Evolutionary conservation across 1,139 yeast genomes (phyloP).

Genomic region (Sugiyamaella castrensis): DNA sequence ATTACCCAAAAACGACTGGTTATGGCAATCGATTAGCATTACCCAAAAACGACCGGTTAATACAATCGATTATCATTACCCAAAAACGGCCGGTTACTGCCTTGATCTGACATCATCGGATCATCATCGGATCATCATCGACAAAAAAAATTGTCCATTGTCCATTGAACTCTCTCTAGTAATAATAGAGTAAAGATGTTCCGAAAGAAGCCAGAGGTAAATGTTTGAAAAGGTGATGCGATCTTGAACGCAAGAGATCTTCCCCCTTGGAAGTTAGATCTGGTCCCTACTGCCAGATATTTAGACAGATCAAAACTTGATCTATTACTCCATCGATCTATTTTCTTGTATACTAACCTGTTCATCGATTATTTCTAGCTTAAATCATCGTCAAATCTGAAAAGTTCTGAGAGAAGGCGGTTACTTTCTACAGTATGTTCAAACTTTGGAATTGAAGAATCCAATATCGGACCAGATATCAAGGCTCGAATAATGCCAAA

Average conservation of each 20-base stretch:
- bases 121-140: too few relatives aligned
- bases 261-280: too few relatives aligned
- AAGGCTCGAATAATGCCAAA: slow-evolving; percentile 56
- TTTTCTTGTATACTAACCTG: background rate
- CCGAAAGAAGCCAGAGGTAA: slow-evolving; percentile 53
- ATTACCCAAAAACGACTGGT: too few relatives aligned
- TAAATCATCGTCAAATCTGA: slow-evolving; percentile 74
- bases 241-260: too few relatives aligned
- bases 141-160: background rate
- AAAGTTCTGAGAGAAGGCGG: slow-evolving; percentile 75
- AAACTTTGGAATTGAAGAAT: slow-evolving; percentile 47
- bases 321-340: too few relatives aligned
- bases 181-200: slow-evolving; percentile 45
- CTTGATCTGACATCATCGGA: too few relatives aligned
- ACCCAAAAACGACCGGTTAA: too few relatives aligned
- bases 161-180: background rate
- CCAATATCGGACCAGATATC: slow-evolving; percentile 45
- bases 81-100: too few relatives aligned
- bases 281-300: too few relatives aligned
- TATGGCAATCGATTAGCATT: too few relatives aligned
- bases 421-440: slow-evolving; percentile 49
- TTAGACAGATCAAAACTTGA: background rate
- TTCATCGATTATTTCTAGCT: slow-evolving; percentile 35
- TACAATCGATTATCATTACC: too few relatives aligned
- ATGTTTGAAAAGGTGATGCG: slow-evolving; percentile 12